phyloP scores from a whole-genome alignment of 805 yeast genomes.

The Cyberlindnera americana region DNA sequence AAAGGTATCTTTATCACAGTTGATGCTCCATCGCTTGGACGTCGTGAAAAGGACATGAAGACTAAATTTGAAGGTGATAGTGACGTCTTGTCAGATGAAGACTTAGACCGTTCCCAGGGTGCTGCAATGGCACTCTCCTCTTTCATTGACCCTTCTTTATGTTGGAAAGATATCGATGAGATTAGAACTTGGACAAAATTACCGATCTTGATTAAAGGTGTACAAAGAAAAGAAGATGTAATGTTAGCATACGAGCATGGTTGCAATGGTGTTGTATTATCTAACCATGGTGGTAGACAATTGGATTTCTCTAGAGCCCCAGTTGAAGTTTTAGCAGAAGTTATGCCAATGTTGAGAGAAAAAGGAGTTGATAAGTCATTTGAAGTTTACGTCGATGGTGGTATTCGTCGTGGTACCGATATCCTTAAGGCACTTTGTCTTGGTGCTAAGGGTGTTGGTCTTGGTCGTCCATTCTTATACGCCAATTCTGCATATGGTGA shows the following conservation, averaged over 20 bases:
- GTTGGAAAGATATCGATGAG: slow-evolving; percentile 63
- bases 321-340: slow-evolving; percentile 69
- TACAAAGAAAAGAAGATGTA: slow-evolving; percentile 81
- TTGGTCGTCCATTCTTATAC: slow-evolving; percentile 65
- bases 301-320: slow-evolving; percentile 80
- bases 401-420: slow-evolving; percentile 67
- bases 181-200: slow-evolving; percentile 53
- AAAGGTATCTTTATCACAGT: slow-evolving; percentile 86
- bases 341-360: slow-evolving; percentile 48
- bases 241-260: slow-evolving; percentile 69
- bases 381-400: slow-evolving; percentile 65
- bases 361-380: slow-evolving; percentile 46
- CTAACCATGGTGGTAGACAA: slow-evolving; percentile 91
- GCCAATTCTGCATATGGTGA: slow-evolving; percentile 64
- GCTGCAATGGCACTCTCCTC: slow-evolving; percentile 86
- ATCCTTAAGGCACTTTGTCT: slow-evolving; percentile 61
- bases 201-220: slow-evolving; percentile 76
- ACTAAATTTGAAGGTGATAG: slow-evolving; percentile 50
- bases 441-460: slow-evolving; percentile 69
- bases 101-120: slow-evolving; percentile 68
- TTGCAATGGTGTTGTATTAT: slow-evolving; percentile 71
- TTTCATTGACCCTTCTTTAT: slow-evolving; percentile 68
- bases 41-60: slow-evolving; percentile 85
- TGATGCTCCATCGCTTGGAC: slow-evolving; percentile 89
- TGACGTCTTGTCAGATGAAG: slow-evolving; percentile 46